Base-by-base conservation (phyloP, 257 asterid genomes). In the Lavandula angustifolia region DNA sequence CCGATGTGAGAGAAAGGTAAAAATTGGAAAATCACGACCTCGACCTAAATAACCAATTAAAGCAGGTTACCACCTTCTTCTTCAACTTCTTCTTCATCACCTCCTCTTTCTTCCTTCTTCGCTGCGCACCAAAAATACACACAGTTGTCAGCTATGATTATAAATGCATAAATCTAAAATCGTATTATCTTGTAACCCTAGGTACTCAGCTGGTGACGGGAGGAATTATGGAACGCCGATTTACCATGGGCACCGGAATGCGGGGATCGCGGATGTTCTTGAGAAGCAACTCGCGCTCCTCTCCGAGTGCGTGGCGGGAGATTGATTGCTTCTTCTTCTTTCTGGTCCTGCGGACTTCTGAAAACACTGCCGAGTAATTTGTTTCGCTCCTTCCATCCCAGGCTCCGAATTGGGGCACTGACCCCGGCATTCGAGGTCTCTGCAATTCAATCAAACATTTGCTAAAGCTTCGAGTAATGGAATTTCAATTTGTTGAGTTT, bases 351-450 rank as follows among this genome's bases (percentile, higher is more conserved):
- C 91, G 84, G 7, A 82, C 87, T 68, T 77, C 75, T 5, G 69
- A 50, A 57, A 84, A 81, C 52, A 84, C 77, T 27, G 73, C 68
- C 0, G 90, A 72, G 66, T 79, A 84, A 60, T 84, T 73, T 9
- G 82, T 75, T n/a, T 67, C 72, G 2, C 73, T 68, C 73, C 75
- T 70, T 5, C 77, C 72, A 54, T 84, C 91, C 91, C 91, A 84
- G 9, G 51, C 80, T 65, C 87, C 91, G 37, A 84, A 84, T 63
- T 77, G 80, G 41, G 91, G 91, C 66, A 84, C 87, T 1, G 71
- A 54, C 16, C 43, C 17, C 31, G 49, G 37, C 81, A 33, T 69
- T 67, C 79, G 65, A 17, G 27, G 27, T 22, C 27, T 22, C 27
- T 22, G 27, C 27, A 22, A 22, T 22, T 22, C 27, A 22, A 22